Evolutionary conservation across 441 rosid genomes (phyloP).

Genomic region (Gossypium davidsonii): DNA sequence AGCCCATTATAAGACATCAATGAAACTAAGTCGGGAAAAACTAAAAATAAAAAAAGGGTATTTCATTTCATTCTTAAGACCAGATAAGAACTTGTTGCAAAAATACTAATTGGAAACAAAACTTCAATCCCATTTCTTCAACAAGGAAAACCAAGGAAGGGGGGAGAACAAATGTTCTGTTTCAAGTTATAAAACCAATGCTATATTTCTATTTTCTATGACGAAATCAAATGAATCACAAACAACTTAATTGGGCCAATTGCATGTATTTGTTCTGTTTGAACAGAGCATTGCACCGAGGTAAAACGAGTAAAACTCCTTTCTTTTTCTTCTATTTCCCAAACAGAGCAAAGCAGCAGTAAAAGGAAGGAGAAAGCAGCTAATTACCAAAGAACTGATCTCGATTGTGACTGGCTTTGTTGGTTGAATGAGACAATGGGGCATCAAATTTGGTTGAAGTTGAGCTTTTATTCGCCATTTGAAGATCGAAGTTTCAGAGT

Average conservation of each 20-base stretch:
- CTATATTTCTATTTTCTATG: neutral
- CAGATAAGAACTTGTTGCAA: neutral
- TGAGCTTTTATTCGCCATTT: slow-evolving; percentile 23
- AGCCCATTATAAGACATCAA: neutral
- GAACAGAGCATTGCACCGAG: neutral
- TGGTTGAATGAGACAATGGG: neutral
- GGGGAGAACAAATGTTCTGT: neutral
- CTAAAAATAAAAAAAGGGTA: neutral
- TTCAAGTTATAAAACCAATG: neutral
- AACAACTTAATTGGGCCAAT: neutral
- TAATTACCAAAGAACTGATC: slow-evolving; percentile 36
- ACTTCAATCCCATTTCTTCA: neutral
- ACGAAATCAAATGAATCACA: neutral
- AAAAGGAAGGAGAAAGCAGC: neutral
- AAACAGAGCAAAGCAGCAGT: neutral
- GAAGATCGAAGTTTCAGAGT: neutral
- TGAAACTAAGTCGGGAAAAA: neutral
- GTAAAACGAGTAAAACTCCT: neutral
- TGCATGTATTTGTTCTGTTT: neutral
- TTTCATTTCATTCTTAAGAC: neutral
- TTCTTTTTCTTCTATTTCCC: neutral
- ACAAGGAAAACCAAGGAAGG: neutral
- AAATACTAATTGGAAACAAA: neutral
- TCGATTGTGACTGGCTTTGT: slow-evolving; percentile 7
- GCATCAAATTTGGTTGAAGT: slow-evolving; percentile 13